These are phyloP conservation scores for Zasmidium citrigriseum DNA, from an alignment of 2,329 filamentous ascomycete genomes.

Conservation along the genomic window DNA sequence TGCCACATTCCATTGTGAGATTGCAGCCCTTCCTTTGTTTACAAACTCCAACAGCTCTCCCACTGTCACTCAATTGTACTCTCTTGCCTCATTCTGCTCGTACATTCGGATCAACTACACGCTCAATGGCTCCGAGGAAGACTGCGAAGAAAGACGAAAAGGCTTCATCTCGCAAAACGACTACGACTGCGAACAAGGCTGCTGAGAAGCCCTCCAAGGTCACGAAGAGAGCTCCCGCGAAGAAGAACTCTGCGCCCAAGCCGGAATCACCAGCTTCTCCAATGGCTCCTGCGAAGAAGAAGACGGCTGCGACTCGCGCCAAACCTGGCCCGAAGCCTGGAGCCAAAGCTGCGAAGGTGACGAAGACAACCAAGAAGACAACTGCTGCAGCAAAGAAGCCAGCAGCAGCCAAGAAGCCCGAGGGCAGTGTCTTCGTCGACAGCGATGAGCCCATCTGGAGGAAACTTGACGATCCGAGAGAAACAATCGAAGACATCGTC, in stretches of 20 bases:
- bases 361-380: neutral
- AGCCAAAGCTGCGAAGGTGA: neutral
- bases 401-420: too few species aligned
- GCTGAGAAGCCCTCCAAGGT: neutral
- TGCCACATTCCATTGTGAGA: conserved; percentile 10
- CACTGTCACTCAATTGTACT: too few species aligned
- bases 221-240: neutral
- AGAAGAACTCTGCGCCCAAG: too few species aligned
- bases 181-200: neutral
- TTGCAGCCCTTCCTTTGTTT: conserved; percentile 8
- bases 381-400: neutral
- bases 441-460: too few species aligned
- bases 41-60: conserved; percentile 2
- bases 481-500: neutral
- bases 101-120: neutral
- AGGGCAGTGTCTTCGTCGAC: neutral
- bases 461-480: neutral
- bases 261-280: too few species aligned
- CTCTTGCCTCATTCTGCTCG: too few species aligned
- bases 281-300: too few species aligned
- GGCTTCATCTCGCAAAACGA: neutral
- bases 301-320: neutral
- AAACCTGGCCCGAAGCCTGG: neutral
- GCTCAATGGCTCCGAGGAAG: neutral
- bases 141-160: neutral